A percentile compares a stretch with the other conserved stretches of the same genome.
Conservation (phyloP, 257 asterid genomes). For the Mentha longifolia region DNA sequence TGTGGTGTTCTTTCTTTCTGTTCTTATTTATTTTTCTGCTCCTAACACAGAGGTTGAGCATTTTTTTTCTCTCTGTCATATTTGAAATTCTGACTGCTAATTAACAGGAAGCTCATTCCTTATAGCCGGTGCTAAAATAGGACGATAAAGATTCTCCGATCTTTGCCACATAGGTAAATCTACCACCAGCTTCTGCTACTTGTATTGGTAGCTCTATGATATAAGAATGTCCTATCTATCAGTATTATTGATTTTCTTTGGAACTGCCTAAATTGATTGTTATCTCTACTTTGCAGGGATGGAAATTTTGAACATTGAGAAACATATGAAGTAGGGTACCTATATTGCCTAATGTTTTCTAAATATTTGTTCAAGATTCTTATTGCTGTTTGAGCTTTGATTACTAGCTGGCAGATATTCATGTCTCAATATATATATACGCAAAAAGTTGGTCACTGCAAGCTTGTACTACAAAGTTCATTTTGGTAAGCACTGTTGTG, state of each 20-base stretch:
- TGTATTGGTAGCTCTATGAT: slow-evolving; percentile 13
- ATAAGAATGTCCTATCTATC: neutral
- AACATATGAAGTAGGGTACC: slow-evolving; percentile 18
- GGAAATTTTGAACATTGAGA: neutral
- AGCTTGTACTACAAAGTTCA: slow-evolving; percentile 13
- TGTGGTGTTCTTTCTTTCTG: too few species aligned
- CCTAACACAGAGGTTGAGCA: too few species aligned
- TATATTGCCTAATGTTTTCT: neutral
- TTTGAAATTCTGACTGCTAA: too few species aligned
- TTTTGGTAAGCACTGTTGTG: slow-evolving; percentile 3
- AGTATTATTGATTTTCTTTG: neutral
- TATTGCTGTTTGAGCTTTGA: neutral
- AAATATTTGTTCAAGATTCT: neutral
- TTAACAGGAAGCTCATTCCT: slow-evolving; percentile 10
- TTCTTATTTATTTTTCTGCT: too few species aligned
- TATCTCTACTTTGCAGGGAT: neutral
- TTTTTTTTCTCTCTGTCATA: too few species aligned
- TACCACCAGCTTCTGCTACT: slow-evolving; percentile 11
- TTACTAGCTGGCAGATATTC: slow-evolving; percentile 8
- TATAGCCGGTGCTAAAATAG: slow-evolving; percentile 5
- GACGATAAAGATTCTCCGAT: slow-evolving; percentile 9
- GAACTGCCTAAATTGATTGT: neutral
- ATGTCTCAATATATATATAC: slow-evolving; percentile 17
- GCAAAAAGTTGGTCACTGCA: slow-evolving; percentile 11
- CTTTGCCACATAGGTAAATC: slow-evolving; percentile 12